Base-by-base conservation (phyloP, 495 filamentous ascomycete species). In the Xylaria palmicola region DNA sequence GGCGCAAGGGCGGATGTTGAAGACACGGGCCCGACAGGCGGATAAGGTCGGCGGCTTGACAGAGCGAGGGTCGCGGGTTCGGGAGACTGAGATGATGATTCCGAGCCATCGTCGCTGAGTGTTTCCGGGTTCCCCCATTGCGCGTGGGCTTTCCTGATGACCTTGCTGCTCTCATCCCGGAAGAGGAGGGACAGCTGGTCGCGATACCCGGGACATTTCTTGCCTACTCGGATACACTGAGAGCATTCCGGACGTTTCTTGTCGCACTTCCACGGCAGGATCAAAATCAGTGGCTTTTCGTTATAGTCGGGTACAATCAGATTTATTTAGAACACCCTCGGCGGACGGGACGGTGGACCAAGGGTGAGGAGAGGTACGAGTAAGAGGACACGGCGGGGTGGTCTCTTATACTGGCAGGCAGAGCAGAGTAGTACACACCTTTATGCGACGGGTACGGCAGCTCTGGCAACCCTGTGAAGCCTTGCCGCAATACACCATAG, bases 401-500 rank as follows among this genome's bases (percentile, higher is more conserved):
- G 37, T 41, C 27, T 59, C 22, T 45, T 22, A 47, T 52, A 45
- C 56, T 54, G 47, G 20, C 39, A 52, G 57, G 62, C 41, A 29
- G 6, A 30, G 17, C 29, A 66, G 60, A 53, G 29, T 57, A 24
- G 62, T 45, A 66, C 66, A 58, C 67, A 80, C 77, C 79, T 88
- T 88, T 63, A 88, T 88, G 71, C 81, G 83, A 62, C 86, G 76
- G 32, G 79, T 80, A 59, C 87, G 81, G 71, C 88, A 90, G 59
- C 80, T 86, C 55, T 82, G 82, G 69, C 88, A 90, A 41, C 86
- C 85, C 65, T 85, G 85, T 62, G 86, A 88, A 64, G 86, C 86
- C 64, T 88, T 90, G 30, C 88, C 87, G 67, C 82, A 82, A 70
- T 89, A 88, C n/a, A 90, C 87, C 86, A 89, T 90, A 50, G 65